Evolutionary conservation across 495 filamentous ascomycete species (phyloP), one percentile per base, ranked within the genome.

Genomic region (Hypoxylon fuscum): DNA sequence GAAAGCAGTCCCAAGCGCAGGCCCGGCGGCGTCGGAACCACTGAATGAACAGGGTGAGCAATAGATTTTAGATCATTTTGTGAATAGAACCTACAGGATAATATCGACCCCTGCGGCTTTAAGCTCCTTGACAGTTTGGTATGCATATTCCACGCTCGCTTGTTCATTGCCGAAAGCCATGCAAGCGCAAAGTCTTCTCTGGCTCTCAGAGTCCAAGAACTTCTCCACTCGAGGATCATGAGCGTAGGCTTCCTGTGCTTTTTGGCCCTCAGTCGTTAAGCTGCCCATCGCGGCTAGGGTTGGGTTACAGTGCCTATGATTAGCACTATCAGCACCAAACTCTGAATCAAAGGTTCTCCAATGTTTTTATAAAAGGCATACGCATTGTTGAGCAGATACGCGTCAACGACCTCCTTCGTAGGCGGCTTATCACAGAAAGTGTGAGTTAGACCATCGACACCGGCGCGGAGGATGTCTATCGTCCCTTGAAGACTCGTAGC

Each of bases 1-100:
- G 17, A 41, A 67, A 3, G 52, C 47, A 9, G 59, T 67, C 14
- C 64, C 64, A 0, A 35, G 42, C 1, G 52, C 59, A 5, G 58
- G 38, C 1, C 64, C 58, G 6, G 64, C 64, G n/a, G 58, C 52
- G 21, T 67, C 64, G n/a, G 64, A 63, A 1, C 64, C 64, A 10
- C 60, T 64, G 7, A 1, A 31, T 8, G 4, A 32, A 41, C n/a
- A n/a, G n/a, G n/a, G n/a, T n/a, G 11, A 25, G 8, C 4, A 27
- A 27, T 27, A 27, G 14, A 0, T 32, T 44, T 10, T 7, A 12
- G 25, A 15, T 5, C 21, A 32, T 32, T 25, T 7, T 7, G 0
- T 10, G 0, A 29, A n/a, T 20, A 1, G 5, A 3, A 56, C 53
- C 43, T 48, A 64, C 60, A 63, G 29, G 21, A 59, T 55, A 0